Evolutionary conservation across 1,284 basidiomycete genomes (phyloP).

Genomic region (Ganoderma lingzhi): DNA sequence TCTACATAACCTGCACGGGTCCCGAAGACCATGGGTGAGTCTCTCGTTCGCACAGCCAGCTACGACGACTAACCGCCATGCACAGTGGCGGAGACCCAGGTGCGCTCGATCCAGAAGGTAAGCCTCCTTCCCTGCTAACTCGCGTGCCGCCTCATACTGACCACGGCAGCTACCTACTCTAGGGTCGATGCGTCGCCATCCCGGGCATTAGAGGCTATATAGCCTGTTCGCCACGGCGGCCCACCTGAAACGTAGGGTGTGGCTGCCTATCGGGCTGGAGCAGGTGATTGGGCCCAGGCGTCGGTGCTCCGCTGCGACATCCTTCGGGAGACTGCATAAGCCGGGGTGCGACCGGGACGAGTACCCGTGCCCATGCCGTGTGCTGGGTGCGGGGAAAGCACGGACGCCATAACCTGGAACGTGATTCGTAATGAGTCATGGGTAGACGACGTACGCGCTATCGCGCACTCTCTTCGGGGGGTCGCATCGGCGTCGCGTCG

Average conservation of each 20-base stretch:
- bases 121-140: not conserved
- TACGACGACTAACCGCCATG: not conserved
- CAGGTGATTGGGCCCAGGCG: too few species aligned
- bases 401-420: not conserved
- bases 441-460: not conserved
- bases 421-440: not conserved
- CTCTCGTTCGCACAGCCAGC: not conserved
- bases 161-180: too few species aligned
- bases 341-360: too few species aligned
- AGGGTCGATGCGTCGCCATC: too few species aligned
- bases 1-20: not conserved
- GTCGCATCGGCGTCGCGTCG: constrained; percentile 1
- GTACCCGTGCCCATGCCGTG: too few species aligned
- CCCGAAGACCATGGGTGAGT: not conserved
- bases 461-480: not conserved
- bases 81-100: constrained; percentile 1
- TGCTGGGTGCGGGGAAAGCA: not conserved
- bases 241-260: too few species aligned
- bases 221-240: too few species aligned
- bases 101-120: not conserved
- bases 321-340: too few species aligned
- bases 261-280: too few species aligned
- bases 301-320: too few species aligned
- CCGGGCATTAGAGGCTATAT: too few species aligned
- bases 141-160: too few species aligned